Conservation (phyloP, 2,329 filamentous ascomycete genomes). For the Epichloe festucae region DNA sequence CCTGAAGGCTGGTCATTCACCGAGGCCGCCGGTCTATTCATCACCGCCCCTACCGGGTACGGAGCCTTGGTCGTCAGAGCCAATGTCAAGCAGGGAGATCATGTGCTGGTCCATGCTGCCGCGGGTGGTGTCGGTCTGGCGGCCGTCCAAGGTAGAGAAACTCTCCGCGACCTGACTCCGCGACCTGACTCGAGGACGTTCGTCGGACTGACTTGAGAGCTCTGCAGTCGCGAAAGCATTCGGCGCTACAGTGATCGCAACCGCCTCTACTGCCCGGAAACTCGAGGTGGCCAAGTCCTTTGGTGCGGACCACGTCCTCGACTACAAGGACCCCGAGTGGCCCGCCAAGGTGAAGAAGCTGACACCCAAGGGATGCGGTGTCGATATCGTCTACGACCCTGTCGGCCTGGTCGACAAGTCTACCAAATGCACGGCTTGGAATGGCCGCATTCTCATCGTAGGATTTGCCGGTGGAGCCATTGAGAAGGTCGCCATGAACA, state of each 20-base stretch:
- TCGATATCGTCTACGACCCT: slow-evolving; percentile 91
- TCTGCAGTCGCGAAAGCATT: slow-evolving; percentile 69
- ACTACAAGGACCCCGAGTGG: slow-evolving; percentile 57
- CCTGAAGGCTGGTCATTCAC: slow-evolving; percentile 71
- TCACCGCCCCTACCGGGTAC: slow-evolving; percentile 86
- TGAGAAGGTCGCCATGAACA: slow-evolving; percentile 86
- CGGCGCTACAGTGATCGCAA: slow-evolving; percentile 86
- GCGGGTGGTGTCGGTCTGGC: slow-evolving; percentile 85
- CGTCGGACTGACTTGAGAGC: background rate
- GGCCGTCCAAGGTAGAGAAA: slow-evolving; percentile 57
- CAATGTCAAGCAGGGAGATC: slow-evolving; percentile 65
- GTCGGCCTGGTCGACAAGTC: slow-evolving; percentile 80
- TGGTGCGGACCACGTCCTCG: slow-evolving; percentile 72
- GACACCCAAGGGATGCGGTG: slow-evolving; percentile 57
- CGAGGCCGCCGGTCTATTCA: slow-evolving; percentile 79
- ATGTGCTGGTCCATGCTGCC: slow-evolving; percentile 81
- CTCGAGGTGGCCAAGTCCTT: slow-evolving; percentile 65
- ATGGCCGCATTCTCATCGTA: slow-evolving; percentile 74
- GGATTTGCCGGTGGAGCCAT: slow-evolving; percentile 68
- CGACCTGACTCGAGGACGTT: background rate
- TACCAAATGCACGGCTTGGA: slow-evolving; percentile 89
- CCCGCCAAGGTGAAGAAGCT: slow-evolving; percentile 61
- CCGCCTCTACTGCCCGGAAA: slow-evolving; percentile 70
- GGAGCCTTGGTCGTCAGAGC: slow-evolving; percentile 70
- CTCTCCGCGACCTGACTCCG: background rate